phyloP scores from a whole-genome alignment of 495 filamentous ascomycete species.

The Lasiosphaeris hirsuta region DNA sequence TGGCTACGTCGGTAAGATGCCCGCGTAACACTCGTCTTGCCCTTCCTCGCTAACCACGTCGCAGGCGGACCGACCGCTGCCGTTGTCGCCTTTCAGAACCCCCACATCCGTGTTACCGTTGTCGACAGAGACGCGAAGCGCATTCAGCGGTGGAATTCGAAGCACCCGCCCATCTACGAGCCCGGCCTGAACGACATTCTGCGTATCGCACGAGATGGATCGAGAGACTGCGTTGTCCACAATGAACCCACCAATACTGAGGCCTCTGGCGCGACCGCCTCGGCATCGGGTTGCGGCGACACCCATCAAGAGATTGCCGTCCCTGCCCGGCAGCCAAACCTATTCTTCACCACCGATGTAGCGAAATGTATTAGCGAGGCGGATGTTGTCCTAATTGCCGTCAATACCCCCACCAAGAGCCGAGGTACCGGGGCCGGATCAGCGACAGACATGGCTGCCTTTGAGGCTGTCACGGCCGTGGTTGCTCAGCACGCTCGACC shows the following conservation, averaged over 20 bases:
- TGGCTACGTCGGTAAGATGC: slow-evolving; percentile 27
- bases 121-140: slow-evolving; percentile 61
- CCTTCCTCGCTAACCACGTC: slow-evolving; percentile 4
- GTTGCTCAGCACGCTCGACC: slow-evolving; percentile 62
- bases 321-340: slow-evolving; percentile 46
- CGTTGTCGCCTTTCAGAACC: slow-evolving; percentile 67
- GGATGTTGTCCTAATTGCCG: slow-evolving; percentile 70
- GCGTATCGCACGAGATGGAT: slow-evolving; percentile 56
- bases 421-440: slow-evolving; percentile 64
- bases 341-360: slow-evolving; percentile 70
- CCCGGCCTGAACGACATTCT: slow-evolving; percentile 66
- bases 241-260: slow-evolving; percentile 28
- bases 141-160: slow-evolving; percentile 68
- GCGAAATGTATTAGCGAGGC: slow-evolving; percentile 58
- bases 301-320: slow-evolving; percentile 17
- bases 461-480: slow-evolving; percentile 63
- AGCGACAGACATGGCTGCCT: slow-evolving; percentile 65
- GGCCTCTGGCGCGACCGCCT: slow-evolving; percentile 17
- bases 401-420: slow-evolving; percentile 78
- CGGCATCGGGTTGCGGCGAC: slow-evolving; percentile 28
- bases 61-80: slow-evolving; percentile 71
- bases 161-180: slow-evolving; percentile 72
- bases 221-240: slow-evolving; percentile 23
- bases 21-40: not conserved
- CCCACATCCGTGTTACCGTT: slow-evolving; percentile 65